Base-by-base conservation (phyloP, 2,329 filamentous ascomycete genomes). In the Claviceps monticola region DNA sequence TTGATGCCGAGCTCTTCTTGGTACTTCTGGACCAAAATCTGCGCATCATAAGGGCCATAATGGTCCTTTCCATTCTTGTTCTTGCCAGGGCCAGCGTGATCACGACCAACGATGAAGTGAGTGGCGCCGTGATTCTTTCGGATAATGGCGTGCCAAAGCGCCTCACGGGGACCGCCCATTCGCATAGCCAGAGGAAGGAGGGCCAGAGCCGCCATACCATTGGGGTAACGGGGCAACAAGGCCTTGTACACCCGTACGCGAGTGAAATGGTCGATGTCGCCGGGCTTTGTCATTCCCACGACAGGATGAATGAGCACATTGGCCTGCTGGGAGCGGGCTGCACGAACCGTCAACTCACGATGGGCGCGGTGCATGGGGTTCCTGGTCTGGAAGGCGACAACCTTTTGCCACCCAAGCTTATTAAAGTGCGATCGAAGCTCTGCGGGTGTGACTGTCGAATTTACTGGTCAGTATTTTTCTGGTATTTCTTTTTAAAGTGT, bases 331-430 rank as follows among this genome's bases (percentile, higher is more conserved):
- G 86, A 86, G 63, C 93, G 91, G 59, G 93, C 93, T 60, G 93
- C 93, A 64, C 93, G 89, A 65, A 98, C 93, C 54, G 93, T 98
- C 70, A 98, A 76, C 75, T 98, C 93, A 72, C 93, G 83, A 74
- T 98, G 93, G 68, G 93, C 93, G 64, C 93, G 86, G 77, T 98
- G 93, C 93, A 98, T 98, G 61, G 93, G 93, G 75, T 98, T 98
- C 69, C 90, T 78, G 58, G 93, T 98, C 79, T 98, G 93, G 85
- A 98, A 98, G 65, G 93, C 93, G 58, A 98, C 93, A 61, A 98
- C 91, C 70, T 85, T 84, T 70, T 86, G 84, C 93, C 93, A 98
- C 73, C 93, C 93, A 62, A 98, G 88, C 81, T 98, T 98, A 79
- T 97, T 93, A 67, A 98, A 98, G 78, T 97, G 91, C 58, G 88